A percentile compares a stretch with the other conserved stretches of the same genome.
phyloP scores from a whole-genome alignment of 1,284 basidiomycete species.

The Cystobasidium slooffiae region DNA sequence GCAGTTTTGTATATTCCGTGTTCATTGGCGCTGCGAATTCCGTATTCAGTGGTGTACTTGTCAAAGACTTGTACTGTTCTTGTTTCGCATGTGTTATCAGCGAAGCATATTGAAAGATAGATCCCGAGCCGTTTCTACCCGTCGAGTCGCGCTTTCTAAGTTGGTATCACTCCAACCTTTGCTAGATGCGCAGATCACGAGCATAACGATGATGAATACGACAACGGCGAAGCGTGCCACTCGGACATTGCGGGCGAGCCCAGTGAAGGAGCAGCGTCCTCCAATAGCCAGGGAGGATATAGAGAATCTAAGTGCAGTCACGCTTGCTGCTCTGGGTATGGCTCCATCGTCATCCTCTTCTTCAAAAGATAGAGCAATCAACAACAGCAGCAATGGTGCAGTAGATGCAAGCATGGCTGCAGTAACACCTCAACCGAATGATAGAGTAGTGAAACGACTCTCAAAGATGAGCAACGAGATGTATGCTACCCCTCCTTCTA shows the following conservation, averaged over 20 bases:
- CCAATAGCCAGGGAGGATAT: conserved; percentile 23
- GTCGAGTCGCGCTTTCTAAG: neutral
- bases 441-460: conserved; percentile 3
- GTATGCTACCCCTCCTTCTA: conserved; percentile 14
- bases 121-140: no score
- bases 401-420: neutral
- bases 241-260: conserved; percentile 27
- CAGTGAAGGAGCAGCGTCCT: neutral
- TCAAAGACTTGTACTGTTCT: no score
- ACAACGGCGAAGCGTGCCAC: conserved; percentile 28
- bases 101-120: no score
- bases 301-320: conserved; percentile 34
- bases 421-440: conserved; percentile 13
- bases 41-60: no score
- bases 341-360: neutral
- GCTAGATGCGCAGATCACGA: neutral
- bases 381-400: neutral
- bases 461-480: conserved; percentile 24
- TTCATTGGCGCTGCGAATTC: no score
- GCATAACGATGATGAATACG: conserved; percentile 8
- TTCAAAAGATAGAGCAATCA: neutral
- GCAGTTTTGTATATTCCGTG: no score
- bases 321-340: conserved; percentile 29
- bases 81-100: no score
- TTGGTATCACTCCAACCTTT: neutral